These are phyloP conservation scores for Vanderwaltozyma yarrowii DNA, from an alignment of 805 yeast species.

Conservation along the genomic window DNA sequence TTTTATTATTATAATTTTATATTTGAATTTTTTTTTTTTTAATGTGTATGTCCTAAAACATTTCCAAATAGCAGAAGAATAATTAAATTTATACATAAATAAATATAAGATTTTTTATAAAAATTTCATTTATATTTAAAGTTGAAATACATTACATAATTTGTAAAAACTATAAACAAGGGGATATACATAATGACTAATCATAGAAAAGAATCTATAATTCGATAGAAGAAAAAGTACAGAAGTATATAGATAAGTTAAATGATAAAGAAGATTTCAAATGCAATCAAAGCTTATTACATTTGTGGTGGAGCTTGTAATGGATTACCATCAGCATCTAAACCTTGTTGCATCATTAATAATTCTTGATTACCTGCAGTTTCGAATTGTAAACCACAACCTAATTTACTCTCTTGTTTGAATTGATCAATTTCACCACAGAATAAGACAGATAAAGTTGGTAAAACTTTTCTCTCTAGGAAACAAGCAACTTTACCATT, in stretches of 20 bases:
- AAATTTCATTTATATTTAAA: not conserved
- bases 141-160: not conserved
- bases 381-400: slow-evolving; percentile 93
- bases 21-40: too few species aligned
- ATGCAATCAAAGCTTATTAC: not conserved
- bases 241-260: too few species aligned
- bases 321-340: slow-evolving; percentile 81
- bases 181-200: not conserved
- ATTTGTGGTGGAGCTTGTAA: slow-evolving; percentile 65
- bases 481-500: slow-evolving; percentile 84
- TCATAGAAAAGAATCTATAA: too few species aligned
- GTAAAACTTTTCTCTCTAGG: slow-evolving; percentile 87
- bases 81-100: too few species aligned
- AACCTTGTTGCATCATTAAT: slow-evolving; percentile 83
- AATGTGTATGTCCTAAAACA: too few species aligned
- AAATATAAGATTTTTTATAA: too few species aligned
- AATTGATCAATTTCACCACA: slow-evolving; percentile 88
- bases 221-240: too few species aligned
- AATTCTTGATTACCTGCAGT: slow-evolving; percentile 90
- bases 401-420: slow-evolving; percentile 69
- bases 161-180: not conserved
- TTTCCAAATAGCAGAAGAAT: too few species aligned
- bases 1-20: too few species aligned
- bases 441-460: slow-evolving; percentile 80
- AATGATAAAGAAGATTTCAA: too few species aligned